Base-by-base conservation (phyloP, 305 asterid species). In the Caryopteris hybrid region DNA sequence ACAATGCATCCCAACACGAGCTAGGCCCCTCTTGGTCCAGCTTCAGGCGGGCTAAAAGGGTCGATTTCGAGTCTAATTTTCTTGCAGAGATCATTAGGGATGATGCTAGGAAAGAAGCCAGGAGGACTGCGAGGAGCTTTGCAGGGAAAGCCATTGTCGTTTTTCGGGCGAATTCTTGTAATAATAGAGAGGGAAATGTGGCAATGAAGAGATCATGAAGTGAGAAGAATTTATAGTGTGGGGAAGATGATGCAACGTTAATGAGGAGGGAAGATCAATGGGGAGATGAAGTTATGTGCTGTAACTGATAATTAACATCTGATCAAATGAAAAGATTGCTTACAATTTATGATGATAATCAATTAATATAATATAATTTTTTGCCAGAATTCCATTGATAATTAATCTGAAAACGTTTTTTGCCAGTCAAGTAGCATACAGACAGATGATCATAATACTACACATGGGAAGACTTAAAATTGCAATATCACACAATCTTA, bases 1-100 rank as follows among this genome's bases (percentile, higher is more conserved):
- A 77, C 66, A 87, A 42, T 0, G 91, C 81, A 5, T 87, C 89
- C 91, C 89, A 87, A 48, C 95, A 87, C 5, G 80, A n/a, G 6
- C 67, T 46, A 0, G 86, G 61, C 6, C 74, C 85, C 20, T 63
- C 81, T 38, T 85, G 76, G 14, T 65, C 70, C 13, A 84, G 17
- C 13, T 74, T 84, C 6, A 83, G 81, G 5, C 86, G 79, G 1
- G 64, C 50, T 7, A 20, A 4, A 5, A 83, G 78, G 42, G 66
- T 71, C 6, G 82, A 25, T 18, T 67, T 67, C 0, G 76, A 33
- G 56, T 58, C 54, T 0, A 75, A 74, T 13, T 70, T 74, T 47
- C 81, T 64, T 1, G 80, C 76, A 9, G 71, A 29, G 33, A 16
- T 29, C 9, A 21, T 16, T 20, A 61, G 56, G 61, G 75, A 34